Conservation (phyloP, 2,329 filamentous ascomycete species). For the Xylaria sp. region DNA sequence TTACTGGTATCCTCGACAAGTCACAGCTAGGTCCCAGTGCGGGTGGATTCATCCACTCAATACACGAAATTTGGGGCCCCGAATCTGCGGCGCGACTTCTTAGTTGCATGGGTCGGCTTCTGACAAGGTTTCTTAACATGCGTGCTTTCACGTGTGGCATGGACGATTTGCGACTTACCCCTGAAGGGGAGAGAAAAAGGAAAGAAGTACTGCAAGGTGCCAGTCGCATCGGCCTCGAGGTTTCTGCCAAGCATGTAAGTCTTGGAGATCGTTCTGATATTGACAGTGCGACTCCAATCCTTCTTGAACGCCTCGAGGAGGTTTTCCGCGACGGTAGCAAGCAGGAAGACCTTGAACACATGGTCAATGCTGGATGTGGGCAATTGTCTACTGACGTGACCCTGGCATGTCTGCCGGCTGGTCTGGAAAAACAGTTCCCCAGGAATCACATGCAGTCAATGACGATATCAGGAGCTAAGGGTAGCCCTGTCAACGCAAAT, state of each 20-base stretch:
- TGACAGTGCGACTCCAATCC: slow-evolving; percentile 72
- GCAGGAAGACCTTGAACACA: slow-evolving; percentile 87
- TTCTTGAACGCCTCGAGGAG: slow-evolving; percentile 84
- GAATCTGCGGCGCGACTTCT: slow-evolving; percentile 86
- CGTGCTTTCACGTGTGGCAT: slow-evolving; percentile 97
- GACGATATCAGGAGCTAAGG: slow-evolving; percentile 97
- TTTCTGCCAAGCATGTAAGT: slow-evolving; percentile 89
- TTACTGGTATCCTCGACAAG: slow-evolving; percentile 94
- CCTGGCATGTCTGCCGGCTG: slow-evolving; percentile 79
- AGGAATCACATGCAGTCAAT: slow-evolving; percentile 99
- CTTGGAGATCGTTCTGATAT: slow-evolving; percentile 70
- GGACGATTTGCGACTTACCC: slow-evolving; percentile 89
- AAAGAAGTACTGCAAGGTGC: slow-evolving; percentile 75
- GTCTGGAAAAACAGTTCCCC: slow-evolving; percentile 91
- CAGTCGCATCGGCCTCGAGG: slow-evolving; percentile 76
- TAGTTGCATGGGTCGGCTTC: slow-evolving; percentile 86
- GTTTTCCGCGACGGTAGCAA: slow-evolving; percentile 92
- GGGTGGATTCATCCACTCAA: slow-evolving; percentile 88
- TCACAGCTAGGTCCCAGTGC: slow-evolving; percentile 89
- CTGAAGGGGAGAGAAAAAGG: slow-evolving; percentile 78
- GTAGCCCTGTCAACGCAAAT: slow-evolving; percentile 91
- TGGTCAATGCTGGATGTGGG: slow-evolving; percentile 79
- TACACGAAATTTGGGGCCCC: slow-evolving; percentile 94
- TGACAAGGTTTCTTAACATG: slow-evolving; percentile 93
- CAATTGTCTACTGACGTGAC: slow-evolving; percentile 83